Percentiles rank a stretch among this genome's conserved stretches.
These are phyloP conservation scores for Breviolum minutum DNA, from an alignment of 73 alveolate species.

Conservation along the genomic window DNA sequence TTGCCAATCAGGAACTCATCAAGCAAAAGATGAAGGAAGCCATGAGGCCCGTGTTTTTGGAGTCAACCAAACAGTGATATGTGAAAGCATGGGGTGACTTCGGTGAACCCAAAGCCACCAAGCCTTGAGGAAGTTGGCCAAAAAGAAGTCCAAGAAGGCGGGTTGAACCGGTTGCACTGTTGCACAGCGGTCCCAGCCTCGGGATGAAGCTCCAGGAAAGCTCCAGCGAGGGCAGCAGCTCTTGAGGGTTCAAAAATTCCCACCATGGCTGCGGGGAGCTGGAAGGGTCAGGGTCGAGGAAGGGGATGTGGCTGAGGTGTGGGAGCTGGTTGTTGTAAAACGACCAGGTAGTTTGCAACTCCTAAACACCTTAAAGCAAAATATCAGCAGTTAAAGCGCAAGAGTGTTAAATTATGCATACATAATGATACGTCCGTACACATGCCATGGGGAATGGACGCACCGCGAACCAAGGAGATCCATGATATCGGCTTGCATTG, in stretches of 20 bases:
- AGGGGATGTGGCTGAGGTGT: no score
- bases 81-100: neutral
- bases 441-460: no score
- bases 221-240: constrained; percentile 83
- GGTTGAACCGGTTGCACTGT: neutral
- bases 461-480: no score
- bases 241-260: constrained; percentile 19
- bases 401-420: no score
- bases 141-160: neutral
- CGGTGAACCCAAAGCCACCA: neutral
- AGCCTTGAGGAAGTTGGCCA: neutral
- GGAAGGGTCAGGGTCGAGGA: neutral
- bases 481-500: no score
- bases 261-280: neutral
- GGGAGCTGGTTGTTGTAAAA: no score
- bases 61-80: neutral
- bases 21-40: constrained; percentile 81
- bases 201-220: constrained; percentile 11
- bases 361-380: no score
- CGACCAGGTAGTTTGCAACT: no score
- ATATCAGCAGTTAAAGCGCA: no score
- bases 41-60: neutral
- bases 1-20: constrained; percentile 43
- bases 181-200: neutral
- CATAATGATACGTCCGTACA: no score